Evolutionary conservation across 2,329 filamentous ascomycete species (phyloP), one percentile per base, ranked within the genome.

Genomic region (Aspergillus novofumigatus): DNA sequence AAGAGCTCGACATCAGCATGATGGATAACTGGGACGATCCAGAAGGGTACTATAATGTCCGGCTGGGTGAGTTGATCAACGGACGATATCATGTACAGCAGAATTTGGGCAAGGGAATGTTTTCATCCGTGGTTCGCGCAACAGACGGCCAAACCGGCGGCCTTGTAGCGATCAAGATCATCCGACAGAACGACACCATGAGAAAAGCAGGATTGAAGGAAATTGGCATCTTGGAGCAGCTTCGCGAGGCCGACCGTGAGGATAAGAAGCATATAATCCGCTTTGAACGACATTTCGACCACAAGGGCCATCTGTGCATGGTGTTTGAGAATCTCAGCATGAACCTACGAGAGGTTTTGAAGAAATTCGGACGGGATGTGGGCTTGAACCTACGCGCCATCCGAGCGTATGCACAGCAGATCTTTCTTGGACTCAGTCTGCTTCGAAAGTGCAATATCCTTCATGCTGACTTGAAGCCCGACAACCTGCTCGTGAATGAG

Each of bases 21-120:
- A 84, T 97, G 53, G 93, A 97, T 68, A 93, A 96, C 58, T 91
- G 87, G 87, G 92, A 96, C 69, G 94, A 97, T 70, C 86, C 89
- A 53, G 92, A 99, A 69, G 94, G 93, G 5, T 97, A 97, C 72
- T 99, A 97, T 80, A 95, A 94, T 75, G 87, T 97, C 57, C 91
- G 95, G 56, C 86, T 92, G 44, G 92, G 93, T 68, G 94, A 99
- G 78, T 79, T 97, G 52, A 82, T 99, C 61, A 90, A 96, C 65
- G 87, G 87, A 29, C 89, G 92, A 35, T 97, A 97, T 73, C 90
- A 94, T 70, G 86, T 99, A 32, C 89, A 93, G 72, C 86, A 92
- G 57, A 88, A 88, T 53, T 82, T 99, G 23, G 94, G 94, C 62
- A 92, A 91, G 74, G 94, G 94, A 66, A 96, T 97, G 83, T 99